phyloP scores from a whole-genome alignment of 2,329 filamentous ascomycete species.

The Cercospora sp. region DNA sequence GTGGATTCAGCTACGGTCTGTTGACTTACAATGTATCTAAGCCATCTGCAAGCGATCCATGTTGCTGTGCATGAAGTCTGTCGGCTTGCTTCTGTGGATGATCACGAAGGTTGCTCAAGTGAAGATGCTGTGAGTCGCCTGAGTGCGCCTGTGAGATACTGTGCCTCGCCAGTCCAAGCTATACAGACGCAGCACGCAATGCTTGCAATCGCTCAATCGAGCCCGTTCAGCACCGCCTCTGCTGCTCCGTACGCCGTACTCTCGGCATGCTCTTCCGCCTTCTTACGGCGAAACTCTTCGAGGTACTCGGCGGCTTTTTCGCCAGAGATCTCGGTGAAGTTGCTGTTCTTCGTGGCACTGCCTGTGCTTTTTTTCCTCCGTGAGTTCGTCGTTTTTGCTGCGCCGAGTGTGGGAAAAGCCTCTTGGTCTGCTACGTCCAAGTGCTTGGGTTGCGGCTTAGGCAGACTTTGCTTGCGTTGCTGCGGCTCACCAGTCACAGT shows the following conservation, averaged over 20 bases:
- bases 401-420: slow-evolving; percentile 33
- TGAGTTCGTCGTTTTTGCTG: slow-evolving; percentile 12
- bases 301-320: slow-evolving; percentile 30
- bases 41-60: background rate
- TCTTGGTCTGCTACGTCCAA: slow-evolving; percentile 29
- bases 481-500: background rate
- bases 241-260: slow-evolving; percentile 31
- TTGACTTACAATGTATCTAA: background rate
- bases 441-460: slow-evolving; percentile 4
- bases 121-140: background rate
- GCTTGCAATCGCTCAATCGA: slow-evolving; percentile 24
- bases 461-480: slow-evolving; percentile 8
- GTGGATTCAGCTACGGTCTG: background rate
- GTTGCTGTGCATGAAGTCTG: background rate
- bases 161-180: background rate
- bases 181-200: background rate
- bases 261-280: slow-evolving; percentile 32
- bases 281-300: slow-evolving; percentile 32
- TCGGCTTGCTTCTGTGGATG: background rate
- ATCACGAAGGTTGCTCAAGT: background rate
- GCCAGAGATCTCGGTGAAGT: slow-evolving; percentile 31
- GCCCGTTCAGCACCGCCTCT: slow-evolving; percentile 29
- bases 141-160: background rate
- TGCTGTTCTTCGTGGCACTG: slow-evolving; percentile 17
- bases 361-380: slow-evolving; percentile 24